Evolutionary conservation across 768 basidiomycete species (phyloP).

Genomic region (Leccinum pellstonianum): DNA sequence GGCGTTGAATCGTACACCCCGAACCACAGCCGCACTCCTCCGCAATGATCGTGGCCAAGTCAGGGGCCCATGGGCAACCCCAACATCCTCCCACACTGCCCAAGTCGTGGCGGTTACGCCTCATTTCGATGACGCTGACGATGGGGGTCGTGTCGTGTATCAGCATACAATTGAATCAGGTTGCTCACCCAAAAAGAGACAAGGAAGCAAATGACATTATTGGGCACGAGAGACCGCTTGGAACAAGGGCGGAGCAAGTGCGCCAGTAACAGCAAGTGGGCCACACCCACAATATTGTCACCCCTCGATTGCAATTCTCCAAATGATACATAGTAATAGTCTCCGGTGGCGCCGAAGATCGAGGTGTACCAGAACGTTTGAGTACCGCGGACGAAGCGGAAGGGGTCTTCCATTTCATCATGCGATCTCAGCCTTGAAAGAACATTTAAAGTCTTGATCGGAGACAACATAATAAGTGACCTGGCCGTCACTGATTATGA

Average conservation of each 20-base stretch:
- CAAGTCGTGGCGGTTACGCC: neutral
- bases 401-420: conserved; percentile 20
- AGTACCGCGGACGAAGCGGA: conserved; percentile 19
- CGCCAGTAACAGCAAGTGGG: no score
- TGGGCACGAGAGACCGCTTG: neutral
- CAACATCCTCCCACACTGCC: neutral
- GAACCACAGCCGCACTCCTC: conserved; percentile 3
- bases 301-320: neutral
- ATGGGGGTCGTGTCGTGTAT: neutral
- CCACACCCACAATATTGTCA: neutral
- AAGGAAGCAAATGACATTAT: conserved; percentile 14
- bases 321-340: neutral
- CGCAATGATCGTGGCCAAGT: conserved; percentile 27
- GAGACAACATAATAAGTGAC: neutral
- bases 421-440: conserved; percentile 9
- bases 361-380: conserved; percentile 4
- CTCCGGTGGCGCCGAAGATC: conserved; percentile 6
- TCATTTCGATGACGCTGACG: neutral
- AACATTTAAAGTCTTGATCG: conserved; percentile 9
- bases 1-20: neutral
- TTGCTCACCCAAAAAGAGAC: conserved; percentile 1
- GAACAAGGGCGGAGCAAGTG: conserved; percentile 14
- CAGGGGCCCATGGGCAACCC: neutral
- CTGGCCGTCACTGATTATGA: neutral
- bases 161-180: neutral